These are phyloP conservation scores for Ceratocystis ficicola DNA, from an alignment of 2,329 filamentous ascomycete species.

Conservation along the genomic window DNA sequence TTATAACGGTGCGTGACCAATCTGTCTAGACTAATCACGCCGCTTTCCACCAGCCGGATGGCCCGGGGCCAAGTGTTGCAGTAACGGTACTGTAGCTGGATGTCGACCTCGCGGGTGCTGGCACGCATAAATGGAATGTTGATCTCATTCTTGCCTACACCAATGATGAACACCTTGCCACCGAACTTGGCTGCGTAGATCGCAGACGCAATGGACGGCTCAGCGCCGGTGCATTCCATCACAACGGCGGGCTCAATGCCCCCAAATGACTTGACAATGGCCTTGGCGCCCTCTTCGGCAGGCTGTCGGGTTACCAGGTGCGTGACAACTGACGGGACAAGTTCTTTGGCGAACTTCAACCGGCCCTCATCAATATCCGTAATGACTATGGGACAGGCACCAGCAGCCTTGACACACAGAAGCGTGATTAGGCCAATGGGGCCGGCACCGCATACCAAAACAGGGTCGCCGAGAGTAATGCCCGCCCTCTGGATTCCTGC, in stretches of 20 bases:
- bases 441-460: constrained; percentile 82
- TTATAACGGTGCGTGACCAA: constrained; percentile 80
- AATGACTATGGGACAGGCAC: constrained; percentile 81
- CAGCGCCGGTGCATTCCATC: constrained; percentile 90
- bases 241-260: constrained; percentile 70
- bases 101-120: constrained; percentile 80
- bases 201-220: constrained; percentile 72
- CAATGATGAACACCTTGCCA: constrained; percentile 93
- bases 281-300: constrained; percentile 59
- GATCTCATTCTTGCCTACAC: constrained; percentile 91
- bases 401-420: constrained; percentile 71
- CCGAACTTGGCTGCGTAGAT: constrained; percentile 91
- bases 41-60: constrained; percentile 74
- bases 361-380: constrained; percentile 87
- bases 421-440: constrained; percentile 87
- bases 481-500: constrained; percentile 76
- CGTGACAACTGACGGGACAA: constrained; percentile 67
- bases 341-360: constrained; percentile 69
- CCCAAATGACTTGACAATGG: constrained; percentile 55
- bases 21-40: constrained; percentile 66
- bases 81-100: constrained; percentile 96
- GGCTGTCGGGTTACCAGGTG: constrained; percentile 59
- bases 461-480: constrained; percentile 70
- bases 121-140: constrained; percentile 90
- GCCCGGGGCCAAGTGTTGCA: constrained; percentile 92